Base-by-base conservation (phyloP, 2,329 filamentous ascomycete genomes). In the Cryphonectria radicalis region DNA sequence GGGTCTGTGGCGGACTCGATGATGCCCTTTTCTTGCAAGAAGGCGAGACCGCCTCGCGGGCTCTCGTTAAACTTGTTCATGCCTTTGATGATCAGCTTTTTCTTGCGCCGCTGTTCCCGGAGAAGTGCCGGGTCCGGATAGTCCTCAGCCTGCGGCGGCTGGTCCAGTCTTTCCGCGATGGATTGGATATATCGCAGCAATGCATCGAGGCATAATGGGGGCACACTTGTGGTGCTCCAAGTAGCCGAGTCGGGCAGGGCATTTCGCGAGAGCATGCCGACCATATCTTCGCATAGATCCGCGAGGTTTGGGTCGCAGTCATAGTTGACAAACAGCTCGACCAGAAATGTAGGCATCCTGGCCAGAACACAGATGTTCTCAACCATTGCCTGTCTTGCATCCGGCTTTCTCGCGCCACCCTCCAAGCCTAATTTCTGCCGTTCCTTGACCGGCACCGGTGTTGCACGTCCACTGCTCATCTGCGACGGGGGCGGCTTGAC, bases 141-240 rank as follows among this genome's bases (percentile, higher is more conserved):
- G 0, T 89, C 90, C 68, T 92, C 89, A 14, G 82, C 84, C 2
- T 83, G 79, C 0, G 93, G 89, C 37, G 89, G 84, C 68, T 96
- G 89, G 66, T 97, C 89, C 25, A 98, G 83, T 69, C 96, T 89
- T 79, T 97, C 94, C 0, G 94, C 92, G 74, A 99, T 92, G 75
- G 94, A 97, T 78, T 98, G 95, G 46, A 99, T 89, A 77, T 95
- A 98, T 22, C 94, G 91, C 35, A 99, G 85, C 14, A 99, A 85
- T 13, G 96, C 94, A 82, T 99, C 96, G 32, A 99, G 85, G 77
- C 96, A 99, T 3, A 99, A 84, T 0, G 96, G 96, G 22, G 96
- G 96, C 1, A 99, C 97, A 78, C 97, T 99, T 6, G 95, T 98
- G 14, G 96, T 99, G 80, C 97, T 99, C 96, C 96, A 99, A 7